Evolutionary conservation across 495 filamentous ascomycete genomes (phyloP), one percentile per base, ranked within the genome.

Genomic region (Xylaria flabelliformis): DNA sequence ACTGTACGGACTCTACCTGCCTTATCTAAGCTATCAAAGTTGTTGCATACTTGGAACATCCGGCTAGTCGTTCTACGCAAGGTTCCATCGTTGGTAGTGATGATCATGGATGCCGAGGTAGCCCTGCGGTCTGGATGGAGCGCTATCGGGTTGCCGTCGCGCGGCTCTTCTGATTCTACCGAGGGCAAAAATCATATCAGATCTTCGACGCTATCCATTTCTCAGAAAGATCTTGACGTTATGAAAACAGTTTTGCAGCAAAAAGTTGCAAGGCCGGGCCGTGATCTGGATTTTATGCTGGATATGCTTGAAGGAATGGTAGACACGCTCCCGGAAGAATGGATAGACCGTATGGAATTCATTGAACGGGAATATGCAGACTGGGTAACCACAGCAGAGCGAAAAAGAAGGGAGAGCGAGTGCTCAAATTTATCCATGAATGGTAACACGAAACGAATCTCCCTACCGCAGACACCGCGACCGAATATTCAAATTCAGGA

Each of bases 1-100:
- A 92, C 94, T 5, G 77, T 99, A 19, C 93, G 95, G 72, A 89
- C 95, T 12, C 85, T 99, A 32, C 96, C 97, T 1, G 90, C 91
- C 55, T 80, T 97, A n/a, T 91, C 91, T 41, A 88, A 87, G 41
- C 81, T 99, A 50, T 89, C 86, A 39, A 85, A 86, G 17, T 79
- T 94, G 1, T 83, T 98, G 59, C 87, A 87, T 56, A 86, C 87
- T 12, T 99, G 96, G 96, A 88, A 83, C 24, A 87, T 91, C 29
- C 91, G 96, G 29, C 80, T 98, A 15, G 76, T 88, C 5, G 90
- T 97, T 29, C 84, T 97, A 19, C 86, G 88, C 53, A 89, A 89
- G 73, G 88, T 94, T 1, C 92, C 95, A 0, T 83, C 84, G 8
- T 87, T 96, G 53, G 76, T 97, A 21, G 76, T 78, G n/a, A 88